Base-by-base conservation (phyloP, 2,329 filamentous ascomycete species). In the Acephala macrosclerotiorum region DNA sequence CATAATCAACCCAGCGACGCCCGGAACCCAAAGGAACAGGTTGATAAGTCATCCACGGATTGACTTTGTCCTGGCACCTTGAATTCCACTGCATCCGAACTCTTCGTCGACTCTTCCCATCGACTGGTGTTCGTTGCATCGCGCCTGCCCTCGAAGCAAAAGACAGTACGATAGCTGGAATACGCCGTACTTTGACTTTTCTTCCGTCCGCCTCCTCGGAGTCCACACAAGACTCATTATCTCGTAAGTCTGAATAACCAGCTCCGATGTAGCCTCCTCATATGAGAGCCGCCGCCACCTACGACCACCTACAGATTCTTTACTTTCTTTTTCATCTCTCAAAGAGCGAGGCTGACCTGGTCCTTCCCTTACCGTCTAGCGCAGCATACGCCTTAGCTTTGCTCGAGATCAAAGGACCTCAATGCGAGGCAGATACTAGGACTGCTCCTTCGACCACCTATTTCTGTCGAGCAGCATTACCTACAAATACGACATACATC, bases 31-130 rank as follows among this genome's bases (percentile, higher is more conserved):
- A 69, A 72, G 72, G 70, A 73, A 69, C 71, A 73, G 71, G 68
- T 74, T 65, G 67, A 74, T 58, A 70, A 72, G 70, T 71, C 69
- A 61, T 49, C 35, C 58, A 42, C 58, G 33, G 29, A 62, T 68
- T 68, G 70, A 69, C 70, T 72, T 73, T 71, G 66, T 72, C 69
- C 70, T 75, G 72, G 66, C 59, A 73, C 71, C 71, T 63, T 67
- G 61, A 66, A 56, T 40, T 64, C 65, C 60, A 26, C 49, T 61
- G 58, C 38, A 66, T 63, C 57, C 66, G 60, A 57, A 58, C 45
- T 51, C 25, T 42, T 33, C 40, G n/a, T 60, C 26, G 42, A 63
- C 40, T 59, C 57, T 62, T 33, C 60, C 33, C 58, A 26, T 66
- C 66, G 63, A 59, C 36, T 59, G 53, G 51, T 22, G 56, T 29